Percentiles rank a stretch among this genome's conserved stretches.
Evolutionary conservation across 208 protist genomes (phyloP).

Genomic region (Naegleria fowleri): DNA sequence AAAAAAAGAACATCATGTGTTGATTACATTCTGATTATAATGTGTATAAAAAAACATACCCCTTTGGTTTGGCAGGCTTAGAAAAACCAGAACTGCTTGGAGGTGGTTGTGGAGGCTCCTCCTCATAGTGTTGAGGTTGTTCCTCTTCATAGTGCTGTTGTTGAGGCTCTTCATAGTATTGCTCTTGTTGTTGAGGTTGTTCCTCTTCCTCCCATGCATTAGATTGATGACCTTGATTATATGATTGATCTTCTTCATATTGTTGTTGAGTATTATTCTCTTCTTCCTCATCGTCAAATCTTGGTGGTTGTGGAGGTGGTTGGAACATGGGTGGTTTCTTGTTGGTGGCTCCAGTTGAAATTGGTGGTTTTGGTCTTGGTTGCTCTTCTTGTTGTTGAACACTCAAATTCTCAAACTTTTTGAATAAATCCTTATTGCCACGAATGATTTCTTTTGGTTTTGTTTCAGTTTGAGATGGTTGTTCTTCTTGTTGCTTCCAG

Average conservation of each 20-base stretch:
- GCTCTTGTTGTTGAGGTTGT: background rate
- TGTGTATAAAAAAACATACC: background rate
- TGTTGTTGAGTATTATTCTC: background rate
- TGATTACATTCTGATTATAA: too few species aligned
- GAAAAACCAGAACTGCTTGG: background rate
- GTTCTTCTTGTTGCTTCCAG: background rate
- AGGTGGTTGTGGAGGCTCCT: background rate
- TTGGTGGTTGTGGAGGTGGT: background rate
- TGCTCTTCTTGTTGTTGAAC: background rate
- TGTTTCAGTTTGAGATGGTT: too few species aligned
- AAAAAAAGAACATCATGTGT: too few species aligned
- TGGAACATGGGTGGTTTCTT: background rate
- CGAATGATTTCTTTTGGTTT: background rate
- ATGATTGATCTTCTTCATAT: background rate
- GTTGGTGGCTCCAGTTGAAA: background rate
- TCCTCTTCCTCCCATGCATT: background rate
- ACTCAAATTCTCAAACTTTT: slow-evolving; percentile 11
- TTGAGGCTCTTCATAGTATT: background rate
- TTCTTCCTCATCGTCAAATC: background rate
- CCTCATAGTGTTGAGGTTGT: background rate
- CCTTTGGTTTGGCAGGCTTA: background rate
- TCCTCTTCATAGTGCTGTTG: background rate
- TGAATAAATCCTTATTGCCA: background rate
- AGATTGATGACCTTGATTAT: background rate
- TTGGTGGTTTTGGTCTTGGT: background rate